Base-by-base conservation (phyloP, 805 yeast genomes). In the Nakazawaea ambrosiae region DNA sequence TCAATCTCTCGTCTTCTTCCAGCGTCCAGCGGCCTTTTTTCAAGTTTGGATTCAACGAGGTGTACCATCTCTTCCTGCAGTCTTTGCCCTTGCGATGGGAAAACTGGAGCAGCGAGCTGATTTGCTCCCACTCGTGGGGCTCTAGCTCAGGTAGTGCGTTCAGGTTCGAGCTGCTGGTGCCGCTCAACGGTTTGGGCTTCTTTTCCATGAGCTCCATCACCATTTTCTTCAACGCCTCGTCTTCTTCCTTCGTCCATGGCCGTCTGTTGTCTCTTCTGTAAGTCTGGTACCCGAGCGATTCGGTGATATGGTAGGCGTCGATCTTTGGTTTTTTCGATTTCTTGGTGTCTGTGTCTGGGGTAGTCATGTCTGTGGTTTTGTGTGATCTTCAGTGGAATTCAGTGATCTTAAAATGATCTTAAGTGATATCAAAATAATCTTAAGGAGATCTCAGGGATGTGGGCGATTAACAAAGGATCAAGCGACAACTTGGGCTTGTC, bases 11-110 rank as follows among this genome's bases (percentile, higher is more conserved):
- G 59, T 89, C 97, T 55, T 89, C 97, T 28, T 71, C 81, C 11
- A 68, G 56, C 1, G 92, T 82, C 97, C 97, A 89, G 51, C 77
- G 75, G 1, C 97, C 97, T 46, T 85, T 83, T 39, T 77, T 73
- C 43, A 89, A 62, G 41, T 68, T 73, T 2, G 97, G 97, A 55
- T 87, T 92, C 28, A 89, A 59, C 1, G 95, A 85, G 45, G 81
- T 81, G 14, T 75, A 64, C 97, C 97, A 89, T 41, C 97, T 62
- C 55, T 87, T 88, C 25, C 87, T 70, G 52, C 95, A 83, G 53
- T 87, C 95, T 49, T 83, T 86, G 10, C 86, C 70, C 48, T 82
- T 79, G 37, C 96, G 55, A 25, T 64, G 50, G 45, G 66, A 54
- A 45, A 49, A 31, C 6, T 33, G 69, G 55, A 61, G 69, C 51